Conservation (phyloP, 2,329 filamentous ascomycete species). For the Sordariomycetes sp. region DNA sequence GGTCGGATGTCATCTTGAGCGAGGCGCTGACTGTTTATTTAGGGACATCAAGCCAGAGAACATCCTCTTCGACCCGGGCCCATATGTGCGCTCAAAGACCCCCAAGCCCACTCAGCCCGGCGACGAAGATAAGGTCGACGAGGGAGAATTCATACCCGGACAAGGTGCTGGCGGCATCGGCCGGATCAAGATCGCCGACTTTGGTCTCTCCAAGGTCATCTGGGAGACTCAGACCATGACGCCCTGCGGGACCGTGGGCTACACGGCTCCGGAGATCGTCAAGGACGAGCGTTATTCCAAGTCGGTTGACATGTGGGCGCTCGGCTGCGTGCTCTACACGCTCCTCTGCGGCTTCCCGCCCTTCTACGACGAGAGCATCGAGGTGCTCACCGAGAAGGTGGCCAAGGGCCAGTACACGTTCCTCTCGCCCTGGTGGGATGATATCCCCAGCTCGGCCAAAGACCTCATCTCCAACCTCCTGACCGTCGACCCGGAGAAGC, state of each 20-base stretch:
- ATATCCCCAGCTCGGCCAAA: conserved; percentile 90
- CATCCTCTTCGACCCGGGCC: conserved; percentile 80
- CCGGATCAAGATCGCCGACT: conserved; percentile 93
- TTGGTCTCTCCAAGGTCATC: conserved; percentile 93
- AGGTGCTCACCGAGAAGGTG: conserved; percentile 94
- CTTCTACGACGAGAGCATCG: conserved; percentile 97
- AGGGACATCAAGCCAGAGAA: conserved; percentile 99
- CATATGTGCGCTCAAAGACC: conserved; percentile 67
- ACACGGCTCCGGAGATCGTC: conserved; percentile 96
- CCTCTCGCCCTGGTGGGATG: conserved; percentile 97
- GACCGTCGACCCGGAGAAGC: conserved; percentile 89
- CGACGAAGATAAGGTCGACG: conserved; percentile 94
- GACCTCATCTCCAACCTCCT: conserved; percentile 89
- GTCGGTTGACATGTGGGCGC: conserved; percentile 98
- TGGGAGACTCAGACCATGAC: conserved; percentile 99
- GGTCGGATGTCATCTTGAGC: neutral
- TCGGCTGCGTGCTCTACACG: conserved; percentile 95
- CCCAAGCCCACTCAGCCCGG: conserved; percentile 76
- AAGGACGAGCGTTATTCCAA: conserved; percentile 99
- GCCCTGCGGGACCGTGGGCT: conserved; percentile 96
- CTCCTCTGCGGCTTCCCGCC: conserved; percentile 94
- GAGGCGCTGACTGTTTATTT: conserved; percentile 1
- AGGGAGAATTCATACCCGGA: conserved; percentile 82
- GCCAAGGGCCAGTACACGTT: conserved; percentile 96
- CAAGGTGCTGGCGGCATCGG: conserved; percentile 85